Evolutionary conservation across 345 rosid genomes (phyloP).

Genomic region (Turritis glabra): DNA sequence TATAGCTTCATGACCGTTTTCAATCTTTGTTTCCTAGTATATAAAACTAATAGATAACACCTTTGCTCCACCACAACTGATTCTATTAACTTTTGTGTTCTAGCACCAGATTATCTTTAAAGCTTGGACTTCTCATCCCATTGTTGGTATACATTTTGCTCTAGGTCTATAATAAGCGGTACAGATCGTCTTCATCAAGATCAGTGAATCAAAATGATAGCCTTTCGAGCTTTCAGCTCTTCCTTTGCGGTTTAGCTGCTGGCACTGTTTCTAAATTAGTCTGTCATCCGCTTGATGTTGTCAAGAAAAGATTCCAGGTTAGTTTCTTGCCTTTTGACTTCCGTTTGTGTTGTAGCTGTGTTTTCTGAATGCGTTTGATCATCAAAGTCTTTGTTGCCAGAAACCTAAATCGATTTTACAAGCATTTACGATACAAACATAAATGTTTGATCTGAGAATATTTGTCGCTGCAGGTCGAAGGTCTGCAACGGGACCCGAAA

Average conservation of each 20-base stretch:
- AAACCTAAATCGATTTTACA: background rate
- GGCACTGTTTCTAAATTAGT: slow-evolving; percentile 85
- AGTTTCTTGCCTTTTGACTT: background rate
- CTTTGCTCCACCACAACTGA: background rate
- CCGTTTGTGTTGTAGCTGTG: background rate
- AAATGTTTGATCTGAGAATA: background rate
- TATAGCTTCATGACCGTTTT: background rate
- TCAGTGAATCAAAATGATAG: slow-evolving; percentile 30
- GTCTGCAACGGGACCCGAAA: slow-evolving; percentile 68
- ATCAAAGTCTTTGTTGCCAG: background rate
- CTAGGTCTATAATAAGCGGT: background rate
- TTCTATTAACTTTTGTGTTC: background rate
- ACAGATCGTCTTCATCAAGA: background rate
- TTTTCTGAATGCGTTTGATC: background rate
- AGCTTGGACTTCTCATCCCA: background rate
- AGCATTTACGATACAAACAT: background rate
- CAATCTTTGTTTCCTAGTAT: background rate
- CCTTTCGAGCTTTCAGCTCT: slow-evolving; percentile 67
- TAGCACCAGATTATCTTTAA: background rate
- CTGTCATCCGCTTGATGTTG: slow-evolving; percentile 91
- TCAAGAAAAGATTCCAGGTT: slow-evolving; percentile 90
- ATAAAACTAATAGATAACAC: background rate
- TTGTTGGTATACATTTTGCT: background rate
- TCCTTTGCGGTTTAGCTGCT: slow-evolving; percentile 71
- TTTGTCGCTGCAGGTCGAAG: slow-evolving; percentile 62